Evolutionary conservation across 106 monocot genomes (phyloP).

Genomic region (Allium fistulosum): DNA sequence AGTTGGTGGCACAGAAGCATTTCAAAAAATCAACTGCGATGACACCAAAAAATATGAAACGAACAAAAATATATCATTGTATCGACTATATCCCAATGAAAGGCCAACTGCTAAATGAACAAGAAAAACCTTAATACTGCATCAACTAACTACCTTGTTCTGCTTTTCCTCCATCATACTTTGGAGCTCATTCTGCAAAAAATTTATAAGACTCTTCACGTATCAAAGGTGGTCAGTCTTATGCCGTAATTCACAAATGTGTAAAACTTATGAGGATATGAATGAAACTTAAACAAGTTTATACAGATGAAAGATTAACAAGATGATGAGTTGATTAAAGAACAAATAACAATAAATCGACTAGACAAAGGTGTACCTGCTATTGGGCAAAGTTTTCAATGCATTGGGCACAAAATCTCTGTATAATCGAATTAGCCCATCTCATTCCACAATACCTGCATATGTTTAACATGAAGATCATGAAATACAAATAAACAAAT

Average conservation of each 20-base stretch:
- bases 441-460: constrained; percentile 86
- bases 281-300: neutral
- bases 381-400: constrained; percentile 84
- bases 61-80: too few species aligned
- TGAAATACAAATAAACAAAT: too few species aligned
- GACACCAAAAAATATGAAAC: too few species aligned
- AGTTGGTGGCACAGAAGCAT: too few species aligned
- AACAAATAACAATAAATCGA: neutral
- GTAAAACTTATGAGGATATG: neutral
- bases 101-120: too few species aligned
- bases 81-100: too few species aligned
- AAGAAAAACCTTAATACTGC: neutral
- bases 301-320: too few species aligned
- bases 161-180: constrained; percentile 28
- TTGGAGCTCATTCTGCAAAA: constrained; percentile 44
- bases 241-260: constrained; percentile 39
- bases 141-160: constrained; percentile 21
- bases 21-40: too few species aligned
- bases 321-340: too few species aligned
- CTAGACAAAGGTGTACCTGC: constrained; percentile 71
- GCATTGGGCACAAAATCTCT: constrained; percentile 93
- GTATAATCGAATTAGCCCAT: constrained; percentile 77
- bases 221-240: constrained; percentile 82
- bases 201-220: constrained; percentile 44
- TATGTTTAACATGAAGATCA: neutral